Conservation (phyloP, 257 asterid genomes). For the Marsdenia floribunda region DNA sequence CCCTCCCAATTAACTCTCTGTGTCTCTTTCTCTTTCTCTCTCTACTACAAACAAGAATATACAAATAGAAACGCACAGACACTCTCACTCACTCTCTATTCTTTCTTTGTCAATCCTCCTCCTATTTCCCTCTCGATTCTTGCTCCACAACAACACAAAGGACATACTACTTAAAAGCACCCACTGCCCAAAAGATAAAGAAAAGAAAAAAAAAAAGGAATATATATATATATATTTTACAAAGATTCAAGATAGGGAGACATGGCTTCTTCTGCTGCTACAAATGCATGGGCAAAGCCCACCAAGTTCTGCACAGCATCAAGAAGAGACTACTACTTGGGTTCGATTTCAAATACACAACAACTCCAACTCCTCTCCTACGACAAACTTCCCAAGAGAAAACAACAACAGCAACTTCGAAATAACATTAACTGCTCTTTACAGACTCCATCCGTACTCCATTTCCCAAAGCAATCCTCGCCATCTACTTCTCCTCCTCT, state of each 20-base stretch:
- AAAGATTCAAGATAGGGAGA: conserved; percentile 30
- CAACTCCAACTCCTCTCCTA: neutral
- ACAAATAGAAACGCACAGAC: neutral
- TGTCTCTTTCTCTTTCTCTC: neutral
- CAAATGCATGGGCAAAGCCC: conserved; percentile 40
- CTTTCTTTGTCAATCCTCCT: neutral
- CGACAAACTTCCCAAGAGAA: conserved; percentile 18
- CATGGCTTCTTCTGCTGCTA: conserved; percentile 44
- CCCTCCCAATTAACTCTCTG: conserved; percentile 11
- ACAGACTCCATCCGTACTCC: conserved; percentile 49
- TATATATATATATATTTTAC: no score
- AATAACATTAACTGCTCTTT: conserved; percentile 36
- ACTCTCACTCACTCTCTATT: conserved; percentile 13
- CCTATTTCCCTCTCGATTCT: neutral
- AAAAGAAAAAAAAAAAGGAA: no score
- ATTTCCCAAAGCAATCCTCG: conserved; percentile 48
- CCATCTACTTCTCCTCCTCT: neutral
- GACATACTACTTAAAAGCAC: neutral
- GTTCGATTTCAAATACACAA: conserved; percentile 13
- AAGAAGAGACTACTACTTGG: conserved; percentile 13
- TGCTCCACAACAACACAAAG: conserved; percentile 8
- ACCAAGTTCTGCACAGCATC: conserved; percentile 1
- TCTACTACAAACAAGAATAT: neutral
- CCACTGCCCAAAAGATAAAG: neutral
- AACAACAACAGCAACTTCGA: neutral